Conservation (phyloP, 306 rosid genomes). For the Notholithocarpus densiflorus region DNA sequence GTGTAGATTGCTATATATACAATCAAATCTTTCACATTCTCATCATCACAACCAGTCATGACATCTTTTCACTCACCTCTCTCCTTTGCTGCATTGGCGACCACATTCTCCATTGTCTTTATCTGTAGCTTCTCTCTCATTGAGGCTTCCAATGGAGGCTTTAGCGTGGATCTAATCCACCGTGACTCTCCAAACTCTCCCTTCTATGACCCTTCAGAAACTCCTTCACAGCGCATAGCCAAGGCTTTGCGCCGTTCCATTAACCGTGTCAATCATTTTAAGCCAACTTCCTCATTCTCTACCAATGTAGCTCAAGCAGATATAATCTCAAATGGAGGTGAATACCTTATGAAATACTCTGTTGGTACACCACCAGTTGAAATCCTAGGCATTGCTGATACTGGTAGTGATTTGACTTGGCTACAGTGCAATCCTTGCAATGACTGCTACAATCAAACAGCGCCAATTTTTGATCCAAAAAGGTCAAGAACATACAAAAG, state of each 20-base stretch:
- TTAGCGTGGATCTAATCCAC: slow-evolving; percentile 15
- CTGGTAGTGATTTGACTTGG: slow-evolving; percentile 60
- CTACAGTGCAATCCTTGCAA: slow-evolving; percentile 53
- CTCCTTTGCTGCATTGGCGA: neutral
- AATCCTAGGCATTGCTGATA: slow-evolving; percentile 42
- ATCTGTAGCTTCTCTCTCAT: neutral
- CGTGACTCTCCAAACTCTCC: slow-evolving; percentile 3
- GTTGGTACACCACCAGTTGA: slow-evolving; percentile 55
- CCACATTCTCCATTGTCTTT: neutral
- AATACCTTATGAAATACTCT: slow-evolving; percentile 37
- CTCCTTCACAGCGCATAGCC: neutral
- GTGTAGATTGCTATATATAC: too few relatives aligned
- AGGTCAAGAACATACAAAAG: slow-evolving; percentile 32
- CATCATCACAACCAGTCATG: neutral
- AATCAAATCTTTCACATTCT: too few relatives aligned
- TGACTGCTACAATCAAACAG: slow-evolving; percentile 31
- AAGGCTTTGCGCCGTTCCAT: slow-evolving; percentile 15
- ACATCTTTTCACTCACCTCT: neutral
- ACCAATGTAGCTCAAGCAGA: neutral
- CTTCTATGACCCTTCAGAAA: neutral
- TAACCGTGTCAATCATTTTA: neutral
- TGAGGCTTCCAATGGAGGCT: slow-evolving; percentile 8
- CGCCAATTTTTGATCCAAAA: slow-evolving; percentile 38
- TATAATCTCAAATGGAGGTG: neutral
- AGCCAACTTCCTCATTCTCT: neutral